Percentiles rank a stretch among this genome's conserved stretches.
Evolutionary conservation across 345 rosid species (phyloP).

Genomic region (Eucalyptus regnans): DNA sequence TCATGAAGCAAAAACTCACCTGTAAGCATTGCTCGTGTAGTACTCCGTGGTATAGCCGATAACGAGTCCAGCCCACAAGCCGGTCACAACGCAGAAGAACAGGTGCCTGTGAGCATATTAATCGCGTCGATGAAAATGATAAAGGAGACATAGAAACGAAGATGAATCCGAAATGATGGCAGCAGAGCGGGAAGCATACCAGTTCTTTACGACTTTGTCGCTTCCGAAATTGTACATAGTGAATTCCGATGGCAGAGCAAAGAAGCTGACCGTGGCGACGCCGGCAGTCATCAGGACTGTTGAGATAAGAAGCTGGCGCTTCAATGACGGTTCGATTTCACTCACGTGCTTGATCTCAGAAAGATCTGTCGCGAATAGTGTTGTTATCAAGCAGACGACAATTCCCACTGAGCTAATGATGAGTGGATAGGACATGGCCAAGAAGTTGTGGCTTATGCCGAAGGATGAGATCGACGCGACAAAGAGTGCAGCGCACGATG

Average conservation of each 20-base stretch:
- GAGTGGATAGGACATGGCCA: conserved; percentile 54
- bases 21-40: conserved; percentile 62
- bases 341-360: conserved; percentile 35
- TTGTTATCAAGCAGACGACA: conserved; percentile 45
- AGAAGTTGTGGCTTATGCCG: conserved; percentile 33
- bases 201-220: conserved; percentile 37
- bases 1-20: conserved; percentile 10
- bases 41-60: conserved; percentile 53
- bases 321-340: conserved; percentile 52
- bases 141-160: background rate
- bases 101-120: conserved; percentile 28
- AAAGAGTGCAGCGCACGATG: conserved; percentile 64
- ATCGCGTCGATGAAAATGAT: background rate
- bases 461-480: conserved; percentile 61
- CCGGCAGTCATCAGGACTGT: conserved; percentile 58
- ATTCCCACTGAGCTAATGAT: conserved; percentile 56
- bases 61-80: conserved; percentile 65
- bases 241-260: conserved; percentile 50
- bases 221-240: conserved; percentile 42
- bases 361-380: conserved; percentile 53
- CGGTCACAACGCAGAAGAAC: conserved; percentile 53
- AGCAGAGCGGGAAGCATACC: conserved; percentile 15
- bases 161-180: background rate
- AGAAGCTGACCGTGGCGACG: conserved; percentile 32
- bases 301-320: conserved; percentile 56